Conservation (phyloP, 1,139 yeast genomes). For the Candida glucosophila region DNA sequence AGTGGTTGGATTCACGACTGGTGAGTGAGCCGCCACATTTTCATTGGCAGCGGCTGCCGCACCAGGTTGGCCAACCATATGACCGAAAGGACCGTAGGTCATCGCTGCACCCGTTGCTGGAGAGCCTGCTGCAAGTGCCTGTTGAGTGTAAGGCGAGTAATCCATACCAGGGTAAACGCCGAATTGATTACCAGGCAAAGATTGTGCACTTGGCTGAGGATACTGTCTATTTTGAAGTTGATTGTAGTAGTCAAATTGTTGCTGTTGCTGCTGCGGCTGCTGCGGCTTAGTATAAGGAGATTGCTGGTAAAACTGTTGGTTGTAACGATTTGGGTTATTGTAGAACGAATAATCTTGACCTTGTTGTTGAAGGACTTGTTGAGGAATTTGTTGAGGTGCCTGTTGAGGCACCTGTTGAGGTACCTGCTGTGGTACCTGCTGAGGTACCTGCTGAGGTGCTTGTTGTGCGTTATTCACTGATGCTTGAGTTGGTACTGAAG, state of each 20-base stretch:
- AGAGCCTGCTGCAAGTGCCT: slow-evolving; percentile 16
- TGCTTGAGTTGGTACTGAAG: slow-evolving; percentile 3
- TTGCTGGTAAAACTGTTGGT: slow-evolving; percentile 15
- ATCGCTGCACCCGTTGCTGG: slow-evolving; percentile 26
- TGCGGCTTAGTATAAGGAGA: no score
- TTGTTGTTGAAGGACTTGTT: slow-evolving; percentile 23
- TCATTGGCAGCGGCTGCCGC: slow-evolving; percentile 11
- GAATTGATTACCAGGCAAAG: slow-evolving; percentile 32
- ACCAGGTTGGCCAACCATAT: slow-evolving; percentile 14
- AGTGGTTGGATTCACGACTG: slow-evolving; percentile 16
- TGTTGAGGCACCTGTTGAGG: slow-evolving; percentile 11
- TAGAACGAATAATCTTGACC: slow-evolving; percentile 23
- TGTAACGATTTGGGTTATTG: slow-evolving; percentile 12
- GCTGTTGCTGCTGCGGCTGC: slow-evolving; percentile 13
- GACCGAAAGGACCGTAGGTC: slow-evolving; percentile 18
- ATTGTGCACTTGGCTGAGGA: slow-evolving; percentile 30
- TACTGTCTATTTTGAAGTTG: slow-evolving; percentile 32
- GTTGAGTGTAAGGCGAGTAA: slow-evolving; percentile 32
- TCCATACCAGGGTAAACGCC: slow-evolving; percentile 40
- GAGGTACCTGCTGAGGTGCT: slow-evolving; percentile 3
- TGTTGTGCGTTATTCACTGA: slow-evolving; percentile 9
- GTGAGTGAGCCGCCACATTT: slow-evolving; percentile 18
- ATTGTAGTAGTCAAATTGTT: slow-evolving; percentile 25
- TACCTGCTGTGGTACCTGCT: slow-evolving; percentile 10
- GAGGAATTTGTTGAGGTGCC: slow-evolving; percentile 9